Conservation (phyloP, 2,329 filamentous ascomycete species). For the Fusarium sp. region DNA sequence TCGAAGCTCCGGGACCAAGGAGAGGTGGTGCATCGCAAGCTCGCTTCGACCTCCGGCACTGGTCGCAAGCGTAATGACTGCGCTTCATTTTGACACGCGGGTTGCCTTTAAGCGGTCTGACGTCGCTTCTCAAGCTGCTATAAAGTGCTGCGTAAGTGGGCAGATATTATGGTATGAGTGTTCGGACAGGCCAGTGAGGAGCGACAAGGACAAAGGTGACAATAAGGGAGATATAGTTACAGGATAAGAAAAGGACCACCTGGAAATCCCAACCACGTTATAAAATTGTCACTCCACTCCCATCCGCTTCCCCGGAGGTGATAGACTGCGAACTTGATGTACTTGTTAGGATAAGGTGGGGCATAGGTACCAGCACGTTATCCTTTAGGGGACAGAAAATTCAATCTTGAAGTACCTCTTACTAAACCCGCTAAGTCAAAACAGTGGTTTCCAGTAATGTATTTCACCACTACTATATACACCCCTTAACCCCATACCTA, state of each 20-base stretch:
- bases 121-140: neutral
- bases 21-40: constrained; percentile 44
- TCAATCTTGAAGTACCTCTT: too few species aligned
- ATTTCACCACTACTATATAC: too few species aligned
- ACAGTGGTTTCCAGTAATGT: too few species aligned
- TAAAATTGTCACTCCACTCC: constrained; percentile 1
- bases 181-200: too few species aligned
- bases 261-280: neutral
- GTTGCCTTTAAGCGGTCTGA: neutral
- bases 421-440: too few species aligned
- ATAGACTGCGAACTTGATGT: too few species aligned
- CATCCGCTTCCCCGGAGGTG: constrained; percentile 14
- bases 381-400: too few species aligned
- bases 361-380: too few species aligned
- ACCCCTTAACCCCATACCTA: too few species aligned
- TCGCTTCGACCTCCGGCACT: constrained; percentile 45
- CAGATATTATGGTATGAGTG: neutral
- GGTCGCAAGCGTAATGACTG: constrained; percentile 46
- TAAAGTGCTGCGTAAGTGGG: neutral
- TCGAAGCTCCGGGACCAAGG: constrained; percentile 15
- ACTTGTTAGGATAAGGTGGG: too few species aligned
- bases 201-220: too few species aligned
- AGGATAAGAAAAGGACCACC: neutral
- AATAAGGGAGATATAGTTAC: neutral
- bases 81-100: constrained; percentile 38